Conservation (phyloP, 805 yeast species). For the Cyberlindnera meyerae region DNA sequence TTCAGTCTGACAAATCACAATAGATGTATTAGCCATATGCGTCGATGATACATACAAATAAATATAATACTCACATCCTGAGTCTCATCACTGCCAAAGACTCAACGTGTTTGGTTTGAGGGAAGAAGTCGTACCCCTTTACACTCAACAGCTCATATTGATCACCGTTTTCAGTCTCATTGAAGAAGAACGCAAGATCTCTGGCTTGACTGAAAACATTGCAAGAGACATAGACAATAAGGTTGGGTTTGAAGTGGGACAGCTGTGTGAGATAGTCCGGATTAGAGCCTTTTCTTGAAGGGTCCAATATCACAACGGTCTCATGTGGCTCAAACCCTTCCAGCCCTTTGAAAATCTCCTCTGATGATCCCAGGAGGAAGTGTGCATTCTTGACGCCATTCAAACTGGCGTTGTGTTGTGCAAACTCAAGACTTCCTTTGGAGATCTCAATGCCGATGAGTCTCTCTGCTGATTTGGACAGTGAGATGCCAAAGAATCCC, state of each 20-base stretch:
- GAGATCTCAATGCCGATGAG: conserved; percentile 93
- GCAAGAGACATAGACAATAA: conserved; percentile 86
- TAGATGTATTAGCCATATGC: too few species aligned
- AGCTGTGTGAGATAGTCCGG: conserved; percentile 76
- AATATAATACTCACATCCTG: background rate
- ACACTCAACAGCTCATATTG: conserved; percentile 68
- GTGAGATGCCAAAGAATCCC: conserved; percentile 83
- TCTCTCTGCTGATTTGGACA: conserved; percentile 64
- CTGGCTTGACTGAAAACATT: conserved; percentile 98
- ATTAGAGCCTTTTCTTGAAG: conserved; percentile 96
- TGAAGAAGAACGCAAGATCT: conserved; percentile 76
- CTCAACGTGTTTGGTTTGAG: conserved; percentile 90
- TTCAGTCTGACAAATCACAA: too few species aligned
- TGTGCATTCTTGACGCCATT: conserved; percentile 71
- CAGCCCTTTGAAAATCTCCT: conserved; percentile 66
- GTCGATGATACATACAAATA: too few species aligned
- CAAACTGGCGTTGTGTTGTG: conserved; percentile 67
- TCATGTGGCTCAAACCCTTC: conserved; percentile 49
- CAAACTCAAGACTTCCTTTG: conserved; percentile 83
- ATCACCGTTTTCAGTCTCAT: conserved; percentile 53
- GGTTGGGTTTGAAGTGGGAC: conserved; percentile 74
- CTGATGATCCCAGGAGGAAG: conserved; percentile 88
- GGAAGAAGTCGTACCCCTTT: conserved; percentile 93
- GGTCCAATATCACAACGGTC: conserved; percentile 89
- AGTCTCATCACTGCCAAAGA: conserved; percentile 62